A percentile compares a stretch with the other conserved stretches of the same genome.
Conservation (phyloP, 768 basidiomycete genomes). For the Russula virescens region DNA sequence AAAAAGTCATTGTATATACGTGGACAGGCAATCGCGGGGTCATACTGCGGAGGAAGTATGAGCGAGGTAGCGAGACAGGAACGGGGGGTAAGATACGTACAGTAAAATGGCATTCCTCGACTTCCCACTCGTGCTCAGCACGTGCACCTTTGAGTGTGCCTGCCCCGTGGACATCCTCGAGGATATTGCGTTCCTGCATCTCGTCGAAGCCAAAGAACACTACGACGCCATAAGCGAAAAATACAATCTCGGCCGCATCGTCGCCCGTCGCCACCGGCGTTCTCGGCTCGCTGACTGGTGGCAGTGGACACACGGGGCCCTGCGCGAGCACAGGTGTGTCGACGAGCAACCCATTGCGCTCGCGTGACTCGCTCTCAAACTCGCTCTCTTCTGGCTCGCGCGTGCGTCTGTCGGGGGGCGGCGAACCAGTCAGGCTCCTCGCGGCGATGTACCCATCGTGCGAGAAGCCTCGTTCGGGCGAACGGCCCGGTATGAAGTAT, state of each 20-base stretch:
- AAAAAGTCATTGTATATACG: slow-evolving; percentile 96
- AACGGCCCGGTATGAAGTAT: slow-evolving; percentile 53
- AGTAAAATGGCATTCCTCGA: slow-evolving; percentile 88
- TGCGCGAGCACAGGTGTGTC: slow-evolving; percentile 10
- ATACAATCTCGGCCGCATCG: slow-evolving; percentile 66
- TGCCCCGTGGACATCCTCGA: slow-evolving; percentile 77
- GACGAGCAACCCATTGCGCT: slow-evolving; percentile 1
- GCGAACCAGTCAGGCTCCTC: slow-evolving; percentile 23
- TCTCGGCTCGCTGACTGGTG: slow-evolving; percentile 1
- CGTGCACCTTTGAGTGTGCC: slow-evolving; percentile 60
- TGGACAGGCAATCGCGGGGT: slow-evolving; percentile 76
- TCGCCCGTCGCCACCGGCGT: slow-evolving; percentile 32
- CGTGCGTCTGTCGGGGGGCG: slow-evolving; percentile 13
- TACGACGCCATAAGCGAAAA: slow-evolving; percentile 83
- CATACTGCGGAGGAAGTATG: slow-evolving; percentile 48
- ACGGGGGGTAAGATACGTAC: slow-evolving; percentile 38
- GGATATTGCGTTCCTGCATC: slow-evolving; percentile 68
- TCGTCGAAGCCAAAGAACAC: slow-evolving; percentile 90
- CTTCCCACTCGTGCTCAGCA: slow-evolving; percentile 73
- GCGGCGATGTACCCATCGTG: slow-evolving; percentile 56
- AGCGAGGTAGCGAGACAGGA: neutral
- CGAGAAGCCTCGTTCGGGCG: slow-evolving; percentile 14
- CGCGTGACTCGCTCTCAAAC: slow-evolving; percentile 14
- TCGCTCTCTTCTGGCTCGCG: slow-evolving; percentile 13
- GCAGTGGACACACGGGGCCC: neutral